Base-by-base conservation (phyloP, 106 monocot genomes). In the Apostasia shenzhenica region DNA sequence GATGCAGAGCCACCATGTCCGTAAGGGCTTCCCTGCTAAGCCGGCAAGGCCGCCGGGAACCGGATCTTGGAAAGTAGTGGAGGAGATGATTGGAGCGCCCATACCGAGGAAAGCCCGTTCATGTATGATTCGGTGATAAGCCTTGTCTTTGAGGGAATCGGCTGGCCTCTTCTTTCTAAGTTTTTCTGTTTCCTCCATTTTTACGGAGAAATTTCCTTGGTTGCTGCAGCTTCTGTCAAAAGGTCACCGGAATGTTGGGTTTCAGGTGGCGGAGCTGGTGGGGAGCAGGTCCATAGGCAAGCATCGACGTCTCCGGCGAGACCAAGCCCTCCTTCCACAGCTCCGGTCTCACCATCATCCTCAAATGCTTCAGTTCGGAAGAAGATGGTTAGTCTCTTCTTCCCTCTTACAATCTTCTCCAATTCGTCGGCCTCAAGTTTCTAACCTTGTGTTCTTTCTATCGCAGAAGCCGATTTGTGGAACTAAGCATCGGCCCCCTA, bases 101-200 rank as follows among this genome's bases (percentile, higher is more conserved):
- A 79, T 99, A 2, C 97, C 97, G 2, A 78, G 89, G 48, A 99
- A 92, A 70, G 97, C 97, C 13, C 84, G 97, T 12, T 81, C 97
- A 75, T 84, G 92, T 90, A 78, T 11, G 70, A 51, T 77, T 72
- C 44, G 54, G 39, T 64, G 63, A 40, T 48, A 14, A 7, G 12
- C 55, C 37, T 48, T 45, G 62, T 3, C 43, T 62, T 49, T 65
- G 65, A 38, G 44, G 11, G 9, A 43, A 66, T 68, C 14, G 12
- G 11, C 1, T 48, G 46, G 57, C 61, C 4, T 67, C 59, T 45
- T 61, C 13, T n/a, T 40, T 41, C 26, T 26, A 0, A 26, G 26
- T 26, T n/a, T 42, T 55, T 39, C 12, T 47, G 48, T 14, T 58
- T 67, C 12, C 43, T 67, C 12, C 47, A 59, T n/a, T 60, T 69